phyloP scores from a whole-genome alignment of 768 basidiomycete genomes.

The Neoboletus subvelutipes region DNA sequence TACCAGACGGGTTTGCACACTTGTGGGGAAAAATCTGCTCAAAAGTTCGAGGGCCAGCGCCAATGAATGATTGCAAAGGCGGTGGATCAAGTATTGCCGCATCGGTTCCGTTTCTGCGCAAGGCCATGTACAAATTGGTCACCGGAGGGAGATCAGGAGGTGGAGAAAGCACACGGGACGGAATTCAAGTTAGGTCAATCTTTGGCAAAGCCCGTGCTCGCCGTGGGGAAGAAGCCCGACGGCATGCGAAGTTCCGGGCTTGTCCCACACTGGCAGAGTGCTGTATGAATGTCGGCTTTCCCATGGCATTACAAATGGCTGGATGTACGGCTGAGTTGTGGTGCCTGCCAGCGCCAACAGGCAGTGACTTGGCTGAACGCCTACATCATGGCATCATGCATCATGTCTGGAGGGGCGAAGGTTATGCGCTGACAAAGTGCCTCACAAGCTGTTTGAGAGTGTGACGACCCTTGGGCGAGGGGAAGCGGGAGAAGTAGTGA shows the following conservation, averaged over 20 bases:
- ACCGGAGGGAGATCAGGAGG: constrained; percentile 9
- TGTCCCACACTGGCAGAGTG: constrained; percentile 7
- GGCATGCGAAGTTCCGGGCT: constrained; percentile 1
- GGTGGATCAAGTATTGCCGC: constrained; percentile 1
- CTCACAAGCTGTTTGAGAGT: neutral
- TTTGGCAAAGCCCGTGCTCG: constrained; percentile 10
- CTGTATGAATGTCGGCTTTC: constrained; percentile 1
- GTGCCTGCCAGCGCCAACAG: constrained; percentile 3
- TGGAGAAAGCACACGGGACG: neutral
- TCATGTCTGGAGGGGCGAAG: neutral
- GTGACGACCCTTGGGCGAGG: neutral
- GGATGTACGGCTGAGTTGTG: neutral
- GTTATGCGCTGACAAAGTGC: constrained; percentile 2
- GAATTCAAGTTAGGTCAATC: neutral
- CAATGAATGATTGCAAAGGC: neutral
- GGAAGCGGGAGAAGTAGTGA: constrained; percentile 11
- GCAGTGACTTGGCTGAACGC: neutral
- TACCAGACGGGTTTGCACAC: neutral
- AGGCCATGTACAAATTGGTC: neutral
- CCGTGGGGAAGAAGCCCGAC: constrained; percentile 10
- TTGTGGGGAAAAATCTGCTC: constrained; percentile 11
- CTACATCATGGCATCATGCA: too few relatives aligned
- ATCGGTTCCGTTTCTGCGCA: neutral
- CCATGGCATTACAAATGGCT: constrained; percentile 2
- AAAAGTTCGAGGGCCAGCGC: neutral